phyloP scores from a whole-genome alignment of 768 basidiomycete species.

The Mycena galericulata region DNA sequence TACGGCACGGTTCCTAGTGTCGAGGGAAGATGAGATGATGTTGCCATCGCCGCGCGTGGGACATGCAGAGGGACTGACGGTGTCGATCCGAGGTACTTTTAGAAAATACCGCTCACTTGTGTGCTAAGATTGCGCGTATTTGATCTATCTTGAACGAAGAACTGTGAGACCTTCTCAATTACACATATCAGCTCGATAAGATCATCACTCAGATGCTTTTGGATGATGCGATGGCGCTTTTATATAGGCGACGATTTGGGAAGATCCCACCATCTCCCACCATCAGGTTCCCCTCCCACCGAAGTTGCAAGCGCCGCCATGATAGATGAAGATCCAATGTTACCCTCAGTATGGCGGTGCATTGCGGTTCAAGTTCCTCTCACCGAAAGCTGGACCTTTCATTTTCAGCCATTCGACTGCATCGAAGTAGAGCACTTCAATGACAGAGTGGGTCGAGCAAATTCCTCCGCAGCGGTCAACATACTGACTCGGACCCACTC shows the following conservation, averaged over 20 bases:
- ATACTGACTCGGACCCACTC: background rate
- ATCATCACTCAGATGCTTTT: slow-evolving; percentile 23
- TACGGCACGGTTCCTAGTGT: slow-evolving; percentile 9
- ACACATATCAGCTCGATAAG: background rate
- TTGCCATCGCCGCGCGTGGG: background rate
- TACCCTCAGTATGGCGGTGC: slow-evolving; percentile 17
- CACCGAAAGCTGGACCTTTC: background rate
- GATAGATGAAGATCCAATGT: background rate
- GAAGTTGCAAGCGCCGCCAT: background rate
- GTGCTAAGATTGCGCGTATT: too few species aligned
- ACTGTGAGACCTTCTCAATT: background rate
- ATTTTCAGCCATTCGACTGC: background rate
- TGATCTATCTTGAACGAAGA: too few species aligned
- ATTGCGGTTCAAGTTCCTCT: background rate
- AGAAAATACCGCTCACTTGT: too few species aligned
- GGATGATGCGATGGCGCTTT: slow-evolving; percentile 25
- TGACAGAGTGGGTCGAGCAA: slow-evolving; percentile 10
- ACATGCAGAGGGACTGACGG: background rate
- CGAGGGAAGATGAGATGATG: background rate
- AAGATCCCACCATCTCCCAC: background rate
- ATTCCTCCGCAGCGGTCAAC: background rate
- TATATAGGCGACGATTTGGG: background rate
- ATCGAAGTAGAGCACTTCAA: background rate
- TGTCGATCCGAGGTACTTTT: background rate
- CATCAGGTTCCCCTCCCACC: background rate